Evolutionary conservation across 768 basidiomycete species (phyloP), one percentile per base, ranked within the genome.

Genomic region (Clavulina sp.): DNA sequence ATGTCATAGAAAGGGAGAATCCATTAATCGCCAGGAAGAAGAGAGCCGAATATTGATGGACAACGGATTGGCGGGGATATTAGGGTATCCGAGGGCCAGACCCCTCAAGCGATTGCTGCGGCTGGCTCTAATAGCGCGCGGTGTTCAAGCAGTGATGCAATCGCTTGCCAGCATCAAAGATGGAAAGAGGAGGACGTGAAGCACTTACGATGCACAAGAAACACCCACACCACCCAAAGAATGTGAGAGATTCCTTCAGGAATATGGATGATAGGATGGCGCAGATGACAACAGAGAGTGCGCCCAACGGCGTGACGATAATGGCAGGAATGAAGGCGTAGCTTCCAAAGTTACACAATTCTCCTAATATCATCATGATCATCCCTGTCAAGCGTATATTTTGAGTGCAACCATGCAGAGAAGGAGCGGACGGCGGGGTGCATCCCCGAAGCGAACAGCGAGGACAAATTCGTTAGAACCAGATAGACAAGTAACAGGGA

Each of bases 181-280:
- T 7, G 32, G 18, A 2, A 29, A 30, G 41, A 23, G 41, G 41
- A 31, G n/a, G 4, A 23, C 21, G 26, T 4, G 33, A 24, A 31
- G 50, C 33, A 67, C 86, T 60, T 59, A 89, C 81, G 60, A 97
- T 87, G 66, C 88, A 93, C 18, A 97, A 74, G 16, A 69, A 75
- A 64, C 91, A 95, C 19, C 91, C 93, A 56, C 97, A 71, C 91
- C 92, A 96, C 47, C 95, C 93, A 62, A 99, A 97, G 66, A 96
- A 87, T 32, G 81, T 84, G 41, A 99, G 75, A 50, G 73, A 86
- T 64, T 96, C 93, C 46, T 92, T 79, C 59, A 99, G 81, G 69
- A 97, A 86, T 57, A 93, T 71, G 29, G 87, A 91, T 4, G 92
- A 92, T 18, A 96, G 69, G 31, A 93, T 83, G 48, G 92, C 91